A percentile compares a stretch with the other conserved stretches of the same genome.
phyloP scores from a whole-genome alignment of 176 grass and related monocot genomes.

The Tillandsia leiboldiana region DNA sequence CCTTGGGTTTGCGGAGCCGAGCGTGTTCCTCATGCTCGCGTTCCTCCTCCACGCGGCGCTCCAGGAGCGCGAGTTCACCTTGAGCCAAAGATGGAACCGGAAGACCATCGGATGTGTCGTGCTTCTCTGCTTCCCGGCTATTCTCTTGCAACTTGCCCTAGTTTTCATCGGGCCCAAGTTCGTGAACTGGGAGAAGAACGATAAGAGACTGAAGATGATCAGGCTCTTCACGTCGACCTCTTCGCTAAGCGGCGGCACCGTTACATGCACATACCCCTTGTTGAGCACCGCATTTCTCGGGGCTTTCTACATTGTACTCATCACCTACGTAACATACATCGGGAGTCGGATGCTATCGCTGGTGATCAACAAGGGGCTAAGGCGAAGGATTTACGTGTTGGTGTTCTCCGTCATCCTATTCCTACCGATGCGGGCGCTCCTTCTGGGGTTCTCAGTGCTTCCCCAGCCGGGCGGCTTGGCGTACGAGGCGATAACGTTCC shows the following conservation, averaged over 20 bases:
- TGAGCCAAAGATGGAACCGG: constrained; percentile 63
- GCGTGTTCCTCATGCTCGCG: constrained; percentile 72
- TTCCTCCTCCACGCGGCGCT: constrained; percentile 79
- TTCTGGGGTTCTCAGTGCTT: constrained; percentile 71
- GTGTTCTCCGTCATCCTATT: constrained; percentile 42
- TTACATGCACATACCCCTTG: constrained; percentile 71
- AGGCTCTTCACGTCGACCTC: constrained; percentile 39
- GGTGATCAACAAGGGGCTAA: constrained; percentile 86
- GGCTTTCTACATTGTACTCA: constrained; percentile 56
- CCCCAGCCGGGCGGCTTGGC: constrained; percentile 39
- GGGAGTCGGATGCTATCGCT: constrained; percentile 51
- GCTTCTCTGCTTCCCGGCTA: constrained; percentile 52
- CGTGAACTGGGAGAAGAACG: constrained; percentile 17
- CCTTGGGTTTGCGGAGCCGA: constrained; percentile 89
- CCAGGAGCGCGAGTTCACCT: constrained; percentile 58
- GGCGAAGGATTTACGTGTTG: constrained; percentile 73
- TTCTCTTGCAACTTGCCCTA: constrained; percentile 47
- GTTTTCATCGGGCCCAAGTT: constrained; percentile 48
- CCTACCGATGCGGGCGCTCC: constrained; percentile 45
- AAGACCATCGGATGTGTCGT: constrained; percentile 47
- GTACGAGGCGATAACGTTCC: constrained; percentile 65
- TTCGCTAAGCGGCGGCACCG: constrained; percentile 18
- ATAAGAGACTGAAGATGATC: constrained; percentile 23
- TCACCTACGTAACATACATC: constrained; percentile 58
- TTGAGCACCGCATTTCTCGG: constrained; percentile 80